Evolutionary conservation across 2,329 filamentous ascomycete genomes (phyloP).

Genomic region (Didymella pomorum): DNA sequence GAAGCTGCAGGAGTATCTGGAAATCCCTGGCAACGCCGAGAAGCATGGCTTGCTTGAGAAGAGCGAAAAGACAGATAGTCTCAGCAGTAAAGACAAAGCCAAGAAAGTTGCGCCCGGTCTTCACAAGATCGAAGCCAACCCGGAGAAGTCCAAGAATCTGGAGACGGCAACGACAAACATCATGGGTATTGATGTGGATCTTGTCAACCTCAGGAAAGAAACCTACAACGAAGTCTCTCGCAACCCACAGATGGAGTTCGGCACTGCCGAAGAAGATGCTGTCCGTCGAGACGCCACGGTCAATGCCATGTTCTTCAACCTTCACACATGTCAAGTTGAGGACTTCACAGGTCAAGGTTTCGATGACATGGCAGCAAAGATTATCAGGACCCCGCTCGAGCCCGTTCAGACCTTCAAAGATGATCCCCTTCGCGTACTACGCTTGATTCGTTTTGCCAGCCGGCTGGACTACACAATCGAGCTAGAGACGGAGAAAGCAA

Average conservation of each 20-base stretch:
- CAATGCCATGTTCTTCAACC: conserved; percentile 95
- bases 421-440: conserved; percentile 85
- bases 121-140: conserved; percentile 90
- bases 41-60: conserved; percentile 64
- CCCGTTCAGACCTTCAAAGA: conserved; percentile 94
- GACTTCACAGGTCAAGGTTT: conserved; percentile 82
- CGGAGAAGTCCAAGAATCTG: conserved; percentile 94
- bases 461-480: conserved; percentile 83
- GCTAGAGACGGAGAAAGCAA: conserved; percentile 70
- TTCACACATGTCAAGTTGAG: conserved; percentile 80
- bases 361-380: conserved; percentile 72
- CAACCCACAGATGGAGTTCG: conserved; percentile 92
- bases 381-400: conserved; percentile 86
- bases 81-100: conserved; percentile 53
- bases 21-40: conserved; percentile 64
- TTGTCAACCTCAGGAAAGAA: conserved; percentile 94
- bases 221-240: conserved; percentile 88
- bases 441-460: conserved; percentile 89
- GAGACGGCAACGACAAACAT: conserved; percentile 89
- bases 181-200: conserved; percentile 86
- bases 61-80: conserved; percentile 49
- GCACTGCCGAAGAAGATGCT: conserved; percentile 89
- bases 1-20: conserved; percentile 73
- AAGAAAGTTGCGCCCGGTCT: conserved; percentile 73
- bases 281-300: conserved; percentile 89